Evolutionary conservation across 2,329 filamentous ascomycete species (phyloP).

Genomic region (Dactylonectria macrodidyma): DNA sequence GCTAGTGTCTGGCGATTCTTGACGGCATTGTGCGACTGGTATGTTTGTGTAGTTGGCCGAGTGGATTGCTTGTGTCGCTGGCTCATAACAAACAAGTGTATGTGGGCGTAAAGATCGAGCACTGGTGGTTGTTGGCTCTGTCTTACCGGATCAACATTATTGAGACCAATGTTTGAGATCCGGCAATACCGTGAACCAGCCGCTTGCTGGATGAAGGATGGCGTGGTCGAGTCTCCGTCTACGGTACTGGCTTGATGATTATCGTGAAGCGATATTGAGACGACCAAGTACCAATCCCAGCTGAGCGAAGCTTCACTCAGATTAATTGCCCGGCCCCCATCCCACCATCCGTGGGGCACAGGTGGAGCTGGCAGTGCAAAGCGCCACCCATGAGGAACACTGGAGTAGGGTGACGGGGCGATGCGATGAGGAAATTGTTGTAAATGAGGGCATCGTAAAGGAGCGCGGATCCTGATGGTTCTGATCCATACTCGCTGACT

Average conservation of each 20-base stretch:
- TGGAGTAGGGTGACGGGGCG: neutral
- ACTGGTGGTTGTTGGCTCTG: constrained; percentile 1
- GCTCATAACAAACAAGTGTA: neutral
- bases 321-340: neutral
- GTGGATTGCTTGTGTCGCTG: neutral
- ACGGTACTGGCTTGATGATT: neutral
- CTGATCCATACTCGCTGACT: neutral
- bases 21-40: neutral
- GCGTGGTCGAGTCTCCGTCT: neutral
- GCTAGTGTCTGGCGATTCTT: neutral
- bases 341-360: neutral
- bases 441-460: neutral
- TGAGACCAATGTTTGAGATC: constrained; percentile 10
- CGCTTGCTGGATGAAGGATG: neutral
- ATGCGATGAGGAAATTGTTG: neutral
- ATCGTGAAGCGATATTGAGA: neutral
- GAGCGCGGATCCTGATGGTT: neutral
- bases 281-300: neutral
- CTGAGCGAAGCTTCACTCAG: neutral
- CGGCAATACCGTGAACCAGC: neutral
- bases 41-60: neutral
- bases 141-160: constrained; percentile 10
- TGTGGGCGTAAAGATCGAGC: neutral
- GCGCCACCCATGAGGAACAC: neutral
- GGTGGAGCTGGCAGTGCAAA: too few species aligned